Percentiles rank a stretch among this genome's conserved stretches.
These are phyloP conservation scores for Talaromyces sp. DNA, from an alignment of 2,329 filamentous ascomycete genomes.

Conservation along the genomic window DNA sequence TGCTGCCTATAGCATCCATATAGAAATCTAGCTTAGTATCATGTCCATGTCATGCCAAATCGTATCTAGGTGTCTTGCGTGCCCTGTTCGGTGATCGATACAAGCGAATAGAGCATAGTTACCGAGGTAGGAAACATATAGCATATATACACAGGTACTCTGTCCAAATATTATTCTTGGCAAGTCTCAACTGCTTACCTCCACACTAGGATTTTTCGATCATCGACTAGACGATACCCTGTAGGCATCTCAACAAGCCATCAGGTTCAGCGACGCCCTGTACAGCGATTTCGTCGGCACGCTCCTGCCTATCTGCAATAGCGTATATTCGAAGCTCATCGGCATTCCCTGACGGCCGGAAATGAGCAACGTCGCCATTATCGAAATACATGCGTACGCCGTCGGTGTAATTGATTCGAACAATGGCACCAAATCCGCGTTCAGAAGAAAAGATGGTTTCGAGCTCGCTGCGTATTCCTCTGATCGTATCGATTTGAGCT, in stretches of 20 bases:
- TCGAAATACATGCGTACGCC: conserved; percentile 31
- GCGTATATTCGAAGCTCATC: conserved; percentile 35
- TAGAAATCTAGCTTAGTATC: no score
- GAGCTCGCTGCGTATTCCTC: conserved; percentile 25
- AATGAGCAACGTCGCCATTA: conserved; percentile 33
- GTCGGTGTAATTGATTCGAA: conserved; percentile 31
- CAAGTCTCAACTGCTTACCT: no score
- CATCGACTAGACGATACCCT: conserved; percentile 18
- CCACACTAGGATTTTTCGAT: no score
- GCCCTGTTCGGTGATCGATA: no score
- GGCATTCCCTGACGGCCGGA: conserved; percentile 33
- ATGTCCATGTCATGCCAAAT: no score
- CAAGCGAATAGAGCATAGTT: no score
- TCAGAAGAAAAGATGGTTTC: conserved; percentile 29
- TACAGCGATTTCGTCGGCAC: conserved; percentile 29
- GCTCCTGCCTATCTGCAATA: conserved; percentile 30
- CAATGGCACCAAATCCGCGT: conserved; percentile 25
- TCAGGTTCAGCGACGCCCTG: conserved; percentile 29
- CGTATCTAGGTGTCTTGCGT: no score
- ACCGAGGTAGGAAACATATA: no score
- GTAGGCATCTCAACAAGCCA: conserved; percentile 27
- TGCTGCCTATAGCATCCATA: no score
- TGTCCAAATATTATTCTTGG: no score
- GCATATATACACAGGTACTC: no score
- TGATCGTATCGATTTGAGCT: neutral